Evolutionary conservation across 108 stramenopile genomes (phyloP), one percentile per base, ranked within the genome.

Genomic region (Cyclotella choctawhatcheeana): DNA sequence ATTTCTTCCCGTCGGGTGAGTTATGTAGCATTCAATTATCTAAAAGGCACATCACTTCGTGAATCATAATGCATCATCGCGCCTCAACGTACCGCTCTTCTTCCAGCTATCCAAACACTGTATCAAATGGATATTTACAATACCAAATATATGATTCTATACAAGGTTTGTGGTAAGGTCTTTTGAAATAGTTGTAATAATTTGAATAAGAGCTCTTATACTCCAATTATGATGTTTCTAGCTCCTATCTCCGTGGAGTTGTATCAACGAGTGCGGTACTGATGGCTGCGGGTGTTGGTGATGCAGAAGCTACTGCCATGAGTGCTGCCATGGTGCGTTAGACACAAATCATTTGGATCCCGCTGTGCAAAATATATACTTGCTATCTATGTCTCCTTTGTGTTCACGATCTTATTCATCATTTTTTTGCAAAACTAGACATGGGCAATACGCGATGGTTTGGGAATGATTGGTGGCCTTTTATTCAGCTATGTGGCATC

Each of bases 131-230:
- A 2, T 98, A 98, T 68, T 68, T 93, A 22, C 77, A 79, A 27
- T 98, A 97, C 69, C 98, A 98, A 80, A 65, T 85, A 26, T 97
- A 90, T 64, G 98, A 98, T 82, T 87, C 88, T 0, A 47, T 97
- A 1, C 98, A 98, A 77, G 98, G 93, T 6, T 74, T 98, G n/a
- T 97, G 94, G n/a, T n/a, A n/a, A n/a, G n/a, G n/a, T n/a, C n/a
- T n/a, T n/a, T n/a, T n/a, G n/a, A n/a, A n/a, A n/a, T n/a, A n/a
- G n/a, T n/a, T n/a, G n/a, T n/a, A n/a, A n/a, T n/a, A n/a, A n/a
- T n/a, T n/a, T n/a, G n/a, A n/a, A n/a, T n/a, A n/a, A n/a, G n/a
- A n/a, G n/a, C n/a, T n/a, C n/a, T n/a, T n/a, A n/a, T n/a, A n/a
- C n/a, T n/a, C n/a, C n/a, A n/a, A n/a, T n/a, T n/a, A n/a, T n/a